A percentile compares a stretch with the other conserved stretches of the same genome.
Conservation (phyloP, 805 yeast genomes). For the Ogataea paradorogensis region DNA sequence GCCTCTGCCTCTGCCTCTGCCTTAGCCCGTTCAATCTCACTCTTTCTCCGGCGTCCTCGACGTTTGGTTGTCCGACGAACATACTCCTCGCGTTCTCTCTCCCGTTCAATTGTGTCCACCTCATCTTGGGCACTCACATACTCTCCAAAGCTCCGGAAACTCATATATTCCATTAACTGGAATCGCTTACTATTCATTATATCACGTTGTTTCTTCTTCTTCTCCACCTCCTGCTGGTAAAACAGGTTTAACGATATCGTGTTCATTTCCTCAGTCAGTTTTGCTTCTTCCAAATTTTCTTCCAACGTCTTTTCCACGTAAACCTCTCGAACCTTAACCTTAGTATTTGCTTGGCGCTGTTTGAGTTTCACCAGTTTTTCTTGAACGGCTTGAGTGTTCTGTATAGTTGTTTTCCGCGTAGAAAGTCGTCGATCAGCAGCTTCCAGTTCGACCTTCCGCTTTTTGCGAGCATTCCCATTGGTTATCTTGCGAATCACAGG, state of each 20-base stretch:
- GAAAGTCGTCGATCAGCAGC: constrained; percentile 63
- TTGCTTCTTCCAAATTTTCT: constrained; percentile 76
- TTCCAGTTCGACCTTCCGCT: constrained; percentile 9
- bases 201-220: constrained; percentile 74
- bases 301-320: constrained; percentile 58
- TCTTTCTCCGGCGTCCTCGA: constrained; percentile 41
- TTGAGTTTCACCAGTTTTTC: constrained; percentile 70
- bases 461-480: constrained; percentile 29
- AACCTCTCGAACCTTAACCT: constrained; percentile 34
- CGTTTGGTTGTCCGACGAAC: constrained; percentile 30
- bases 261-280: constrained; percentile 79
- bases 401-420: constrained; percentile 71
- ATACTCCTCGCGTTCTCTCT: constrained; percentile 34
- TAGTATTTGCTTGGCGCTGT: constrained; percentile 40
- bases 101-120: constrained; percentile 41
- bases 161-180: constrained; percentile 56
- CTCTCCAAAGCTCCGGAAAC: constrained; percentile 47
- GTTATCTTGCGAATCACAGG: constrained; percentile 24
- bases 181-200: constrained; percentile 63
- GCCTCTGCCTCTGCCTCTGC: background rate
- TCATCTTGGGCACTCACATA: constrained; percentile 65
- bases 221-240: constrained; percentile 78
- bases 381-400: constrained; percentile 72
- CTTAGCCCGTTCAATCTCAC: constrained; percentile 32
- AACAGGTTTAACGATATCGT: constrained; percentile 69